Evolutionary conservation across 371 early-diverging fungal species (phyloP).

Genomic region (Haplosporangium sp.): DNA sequence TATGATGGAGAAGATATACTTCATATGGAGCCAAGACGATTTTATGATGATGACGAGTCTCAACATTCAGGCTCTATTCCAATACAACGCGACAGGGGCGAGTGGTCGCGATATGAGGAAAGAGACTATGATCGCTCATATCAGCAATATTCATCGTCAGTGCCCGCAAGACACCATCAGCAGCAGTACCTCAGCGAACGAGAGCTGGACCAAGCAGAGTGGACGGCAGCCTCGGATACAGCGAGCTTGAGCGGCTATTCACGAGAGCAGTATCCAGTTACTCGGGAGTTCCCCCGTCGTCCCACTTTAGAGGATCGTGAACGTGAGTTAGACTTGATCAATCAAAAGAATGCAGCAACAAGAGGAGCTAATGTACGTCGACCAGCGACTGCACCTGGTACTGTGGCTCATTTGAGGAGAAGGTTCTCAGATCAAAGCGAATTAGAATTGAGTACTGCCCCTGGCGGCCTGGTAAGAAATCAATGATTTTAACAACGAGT

Average conservation of each 20-base stretch:
- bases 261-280: slow-evolving; percentile 40
- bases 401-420: slow-evolving; percentile 42
- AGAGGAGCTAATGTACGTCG: slow-evolving; percentile 15
- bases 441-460: slow-evolving; percentile 11
- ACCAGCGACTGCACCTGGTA: slow-evolving; percentile 35
- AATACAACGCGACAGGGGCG: slow-evolving; percentile 16
- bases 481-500: too few species aligned
- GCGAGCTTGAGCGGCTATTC: slow-evolving; percentile 33
- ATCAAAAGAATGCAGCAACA: slow-evolving; percentile 34
- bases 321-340: slow-evolving; percentile 32
- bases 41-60: slow-evolving; percentile 46
- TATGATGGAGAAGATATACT: slow-evolving; percentile 40
- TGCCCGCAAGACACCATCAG: slow-evolving; percentile 22
- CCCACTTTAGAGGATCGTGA: slow-evolving; percentile 51
- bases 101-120: slow-evolving; percentile 30
- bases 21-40: slow-evolving; percentile 18
- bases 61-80: slow-evolving; percentile 42
- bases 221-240: slow-evolving; percentile 22
- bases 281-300: slow-evolving; percentile 34
- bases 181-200: slow-evolving; percentile 21
- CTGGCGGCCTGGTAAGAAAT: slow-evolving; percentile 14
- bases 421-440: slow-evolving; percentile 46
- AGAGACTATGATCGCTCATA: slow-evolving; percentile 36
- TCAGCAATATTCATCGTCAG: slow-evolving; percentile 37
- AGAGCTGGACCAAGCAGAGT: slow-evolving; percentile 23